Evolutionary conservation across 306 rosid genomes (phyloP), one percentile per base, ranked within the genome.

Genomic region (Amphicarpaea edgeworthii): DNA sequence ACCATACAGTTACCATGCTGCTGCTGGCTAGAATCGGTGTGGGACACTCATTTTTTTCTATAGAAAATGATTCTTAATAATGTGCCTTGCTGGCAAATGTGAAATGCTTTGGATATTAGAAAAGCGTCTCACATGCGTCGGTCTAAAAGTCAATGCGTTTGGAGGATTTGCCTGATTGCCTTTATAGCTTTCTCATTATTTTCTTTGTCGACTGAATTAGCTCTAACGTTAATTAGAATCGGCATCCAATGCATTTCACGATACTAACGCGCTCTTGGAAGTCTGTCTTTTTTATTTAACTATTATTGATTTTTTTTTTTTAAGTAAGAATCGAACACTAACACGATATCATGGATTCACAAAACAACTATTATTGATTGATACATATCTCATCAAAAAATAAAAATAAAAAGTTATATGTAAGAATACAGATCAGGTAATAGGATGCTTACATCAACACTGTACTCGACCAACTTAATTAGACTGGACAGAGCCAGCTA

Each of bases 201-300:
- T 73, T 68, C 64, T 59, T 26, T 45, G 72, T 21, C 43, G 17
- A 72, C 24, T 50, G 20, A 77, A 26, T 53, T 15, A 19, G 8
- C 50, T 70, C 37, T 20, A 61, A 62, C 24, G 68, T 47, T n/a
- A n/a, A n/a, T n/a, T 66, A 19, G 49, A 79, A 45, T 45, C 12
- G 68, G 87, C 28, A 84, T 86, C 87, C 83, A 59, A 79, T 81
- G 82, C 51, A 61, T 2, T 28, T 68, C 64, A 65, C 8, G 26
- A 51, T 19, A 19, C 17, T 19, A 51, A 28, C 32, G n/a, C n/a
- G n/a, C n/a, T n/a, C n/a, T n/a, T n/a, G n/a, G n/a, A n/a, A n/a
- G n/a, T n/a, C n/a, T n/a, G n/a, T n/a, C n/a, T n/a, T n/a, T n/a
- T n/a, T n/a, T n/a, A n/a, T n/a, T n/a, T n/a, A n/a, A n/a, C n/a